Percentiles rank a stretch among this genome's conserved stretches.
Evolutionary conservation across 1,284 basidiomycete species (phyloP).

Genomic region (Stygiomarasmius scandens): DNA sequence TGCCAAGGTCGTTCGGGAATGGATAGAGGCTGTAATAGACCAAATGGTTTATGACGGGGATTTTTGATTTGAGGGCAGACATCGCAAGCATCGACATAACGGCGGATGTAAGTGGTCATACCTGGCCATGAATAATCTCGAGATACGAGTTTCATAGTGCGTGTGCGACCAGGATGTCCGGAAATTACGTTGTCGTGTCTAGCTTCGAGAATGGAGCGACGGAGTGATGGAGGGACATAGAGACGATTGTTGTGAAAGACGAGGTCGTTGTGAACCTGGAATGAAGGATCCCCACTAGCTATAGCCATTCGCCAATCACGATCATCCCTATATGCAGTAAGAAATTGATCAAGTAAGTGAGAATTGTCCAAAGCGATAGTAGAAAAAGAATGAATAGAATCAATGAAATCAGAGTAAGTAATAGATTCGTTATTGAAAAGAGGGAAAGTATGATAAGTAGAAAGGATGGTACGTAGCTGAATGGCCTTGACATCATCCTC

Average conservation of each 20-base stretch:
- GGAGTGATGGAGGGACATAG: conserved; percentile 15
- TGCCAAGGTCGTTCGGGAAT: conserved; percentile 30
- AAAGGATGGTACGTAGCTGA: conserved; percentile 25
- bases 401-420: too few species aligned
- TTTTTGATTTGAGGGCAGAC: conserved; percentile 26
- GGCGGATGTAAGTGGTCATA: background rate
- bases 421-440: conserved; percentile 6
- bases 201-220: conserved; percentile 4
- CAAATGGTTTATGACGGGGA: background rate
- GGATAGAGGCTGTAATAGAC: conserved; percentile 18
- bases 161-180: conserved; percentile 16
- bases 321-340: conserved; percentile 26
- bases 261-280: conserved; percentile 25
- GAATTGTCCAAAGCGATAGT: conserved; percentile 32
- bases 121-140: conserved; percentile 22
- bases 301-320: conserved; percentile 33
- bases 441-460: conserved; percentile 24
- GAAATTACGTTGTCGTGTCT: conserved; percentile 13
- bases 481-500: conserved; percentile 28
- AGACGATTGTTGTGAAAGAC: conserved; percentile 7
- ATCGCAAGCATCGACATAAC: conserved; percentile 24
- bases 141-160: conserved; percentile 12
- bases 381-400: conserved; percentile 23
- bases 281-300: conserved; percentile 25
- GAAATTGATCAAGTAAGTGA: conserved; percentile 31